Base-by-base conservation (phyloP, 169 alveolate genomes). In the Babesia divergens region DNA sequence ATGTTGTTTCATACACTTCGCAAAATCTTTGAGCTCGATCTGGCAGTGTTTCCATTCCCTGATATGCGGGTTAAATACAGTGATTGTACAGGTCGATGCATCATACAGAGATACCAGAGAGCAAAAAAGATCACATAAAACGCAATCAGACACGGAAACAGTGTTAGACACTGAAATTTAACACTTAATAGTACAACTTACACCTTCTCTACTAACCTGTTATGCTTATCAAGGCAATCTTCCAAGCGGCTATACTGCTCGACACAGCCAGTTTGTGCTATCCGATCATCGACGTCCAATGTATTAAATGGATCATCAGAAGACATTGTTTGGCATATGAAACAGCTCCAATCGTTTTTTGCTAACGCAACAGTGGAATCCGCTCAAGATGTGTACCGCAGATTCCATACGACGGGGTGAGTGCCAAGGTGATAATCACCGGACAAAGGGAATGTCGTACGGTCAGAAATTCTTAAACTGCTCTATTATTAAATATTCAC, bases 11-110 rank as follows among this genome's bases (percentile, higher is more conserved):
- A 62, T 62, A 31, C 82, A 77, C 18, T 52, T 67, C 6, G 51
- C 59, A 16, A 77, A 53, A 46, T 77, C 74, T 54, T 79, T 70
- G 26, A 83, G 68, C 35, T 83, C 90, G 31, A 7, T 13, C 60
- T 83, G 90, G 84, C 90, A 83, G 47, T 66, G 37, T 38, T 62
- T 76, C 90, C 90, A 83, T 29, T 51, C 84, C 38, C 90, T 83
- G 74, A n/a, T 20, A 20, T 28, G 16, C 4, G 0, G 11, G 26
- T 55, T 20, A 55, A 32, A 26, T 22, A 29, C 9, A 8, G 20
- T n/a, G n/a, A 29, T 8, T 29, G 22, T 18, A 47, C 6, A 47
- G n/a, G n/a, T 22, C 55, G 34, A n/a, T 47, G 8, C 55, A 47
- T 9, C 8, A 44, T 6, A 29, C 32, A 44, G 22, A 2, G n/a